Evolutionary conservation across 371 early-diverging fungal species (phyloP).

Genomic region (Mucor ambiguus): DNA sequence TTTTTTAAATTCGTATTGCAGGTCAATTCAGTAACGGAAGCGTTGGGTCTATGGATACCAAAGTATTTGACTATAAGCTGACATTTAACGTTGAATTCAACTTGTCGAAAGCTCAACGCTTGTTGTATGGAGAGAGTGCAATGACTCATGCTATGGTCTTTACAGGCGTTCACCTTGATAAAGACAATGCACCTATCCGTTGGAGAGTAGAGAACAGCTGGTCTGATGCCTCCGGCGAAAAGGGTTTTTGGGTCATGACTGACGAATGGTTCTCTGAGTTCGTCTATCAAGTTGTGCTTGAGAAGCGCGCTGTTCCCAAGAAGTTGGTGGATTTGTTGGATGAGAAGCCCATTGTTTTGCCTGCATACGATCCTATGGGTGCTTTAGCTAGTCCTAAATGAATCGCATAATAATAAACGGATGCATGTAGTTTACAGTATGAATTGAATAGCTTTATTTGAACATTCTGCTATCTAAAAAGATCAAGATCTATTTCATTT

Average conservation of each 20-base stretch:
- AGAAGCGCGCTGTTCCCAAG: slow-evolving; percentile 64
- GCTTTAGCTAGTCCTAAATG: slow-evolving; percentile 49
- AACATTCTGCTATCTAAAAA: neutral
- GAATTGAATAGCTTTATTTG: neutral
- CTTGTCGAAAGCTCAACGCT: slow-evolving; percentile 71
- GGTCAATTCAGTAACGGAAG: slow-evolving; percentile 45
- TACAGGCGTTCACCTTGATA: slow-evolving; percentile 80
- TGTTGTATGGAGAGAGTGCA: slow-evolving; percentile 72
- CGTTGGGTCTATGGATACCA: slow-evolving; percentile 70
- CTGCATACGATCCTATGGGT: slow-evolving; percentile 80
- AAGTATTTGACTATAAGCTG: slow-evolving; percentile 66
- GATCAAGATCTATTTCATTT: neutral
- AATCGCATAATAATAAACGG: neutral
- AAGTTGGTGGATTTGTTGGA: slow-evolving; percentile 63
- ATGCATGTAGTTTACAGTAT: no score
- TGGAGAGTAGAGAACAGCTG: slow-evolving; percentile 87
- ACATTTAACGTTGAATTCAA: slow-evolving; percentile 70
- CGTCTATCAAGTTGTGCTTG: slow-evolving; percentile 80
- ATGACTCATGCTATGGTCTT: slow-evolving; percentile 91
- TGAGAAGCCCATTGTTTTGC: slow-evolving; percentile 66
- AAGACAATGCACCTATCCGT: slow-evolving; percentile 59
- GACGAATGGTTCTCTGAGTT: slow-evolving; percentile 83
- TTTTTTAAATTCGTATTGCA: neutral
- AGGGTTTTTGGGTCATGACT: slow-evolving; percentile 80
- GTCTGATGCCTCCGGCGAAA: slow-evolving; percentile 64